Evolutionary conservation across 495 filamentous ascomycete species (phyloP).

Genomic region (Aspergillus conjunctus): DNA sequence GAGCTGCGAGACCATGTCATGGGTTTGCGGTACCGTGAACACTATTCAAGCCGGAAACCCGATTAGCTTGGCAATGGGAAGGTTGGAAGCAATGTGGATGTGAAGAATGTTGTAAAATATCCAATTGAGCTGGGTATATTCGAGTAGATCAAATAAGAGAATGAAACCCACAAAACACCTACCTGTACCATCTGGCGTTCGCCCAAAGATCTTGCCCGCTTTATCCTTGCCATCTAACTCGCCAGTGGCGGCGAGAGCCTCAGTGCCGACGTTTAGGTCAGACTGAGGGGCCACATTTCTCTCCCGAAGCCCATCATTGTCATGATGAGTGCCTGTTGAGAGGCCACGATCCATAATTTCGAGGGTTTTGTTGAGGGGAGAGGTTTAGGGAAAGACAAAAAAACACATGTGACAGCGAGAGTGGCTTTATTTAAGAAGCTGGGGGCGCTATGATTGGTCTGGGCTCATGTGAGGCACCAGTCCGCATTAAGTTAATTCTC

Average conservation of each 20-base stretch:
- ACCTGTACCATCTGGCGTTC: slow-evolving; percentile 90
- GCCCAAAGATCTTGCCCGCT: slow-evolving; percentile 74
- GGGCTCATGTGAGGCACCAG: slow-evolving; percentile 12
- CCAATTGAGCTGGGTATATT: background rate
- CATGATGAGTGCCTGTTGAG: slow-evolving; percentile 47
- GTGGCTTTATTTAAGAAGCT: slow-evolving; percentile 21
- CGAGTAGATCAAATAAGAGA: background rate
- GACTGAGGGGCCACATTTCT: slow-evolving; percentile 40
- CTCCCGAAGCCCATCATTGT: slow-evolving; percentile 48
- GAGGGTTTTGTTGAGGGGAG: slow-evolving; percentile 22
- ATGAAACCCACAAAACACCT: slow-evolving; percentile 36
- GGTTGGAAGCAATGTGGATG: background rate
- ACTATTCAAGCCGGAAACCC: slow-evolving; percentile 54
- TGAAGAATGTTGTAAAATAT: background rate
- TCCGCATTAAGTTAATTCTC: slow-evolving; percentile 14
- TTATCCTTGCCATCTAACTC: slow-evolving; percentile 44
- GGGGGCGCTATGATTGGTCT: slow-evolving; percentile 22
- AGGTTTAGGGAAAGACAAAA: slow-evolving; percentile 19
- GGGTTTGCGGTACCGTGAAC: slow-evolving; percentile 92
- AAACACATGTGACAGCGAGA: slow-evolving; percentile 36
- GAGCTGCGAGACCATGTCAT: slow-evolving; percentile 98
- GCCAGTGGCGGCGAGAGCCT: slow-evolving; percentile 40
- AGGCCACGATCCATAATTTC: slow-evolving; percentile 47
- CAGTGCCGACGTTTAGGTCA: slow-evolving; percentile 38
- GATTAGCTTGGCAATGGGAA: slow-evolving; percentile 1